A percentile compares a stretch with the other conserved stretches of the same genome.
These are phyloP conservation scores for Yamadazyma trypodendri DNA, from an alignment of 1,139 yeast genomes.

Conservation along the genomic window DNA sequence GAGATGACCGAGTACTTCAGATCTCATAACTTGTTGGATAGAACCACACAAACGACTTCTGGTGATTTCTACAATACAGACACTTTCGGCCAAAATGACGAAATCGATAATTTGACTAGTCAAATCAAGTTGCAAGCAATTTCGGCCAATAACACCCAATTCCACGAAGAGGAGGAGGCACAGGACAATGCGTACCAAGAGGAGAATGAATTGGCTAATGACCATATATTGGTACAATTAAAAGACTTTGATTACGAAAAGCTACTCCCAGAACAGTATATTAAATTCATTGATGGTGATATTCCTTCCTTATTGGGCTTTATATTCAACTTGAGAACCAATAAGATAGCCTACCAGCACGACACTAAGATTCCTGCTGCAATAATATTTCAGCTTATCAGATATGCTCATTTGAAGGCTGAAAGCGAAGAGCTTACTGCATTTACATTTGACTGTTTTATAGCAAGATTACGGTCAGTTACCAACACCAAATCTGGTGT, in stretches of 20 bases:
- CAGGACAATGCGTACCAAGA: conserved; percentile 27
- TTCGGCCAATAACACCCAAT: conserved; percentile 17
- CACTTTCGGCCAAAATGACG: conserved; percentile 28
- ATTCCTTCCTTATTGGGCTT: conserved; percentile 60
- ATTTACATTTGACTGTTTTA: conserved; percentile 57
- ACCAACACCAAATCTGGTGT: conserved; percentile 62
- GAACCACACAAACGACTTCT: conserved; percentile 13
- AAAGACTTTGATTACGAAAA: conserved; percentile 49
- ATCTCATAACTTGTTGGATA: conserved; percentile 40
- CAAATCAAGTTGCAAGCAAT: conserved; percentile 55
- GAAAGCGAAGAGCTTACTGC: conserved; percentile 54
- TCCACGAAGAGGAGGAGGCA: conserved; percentile 23
- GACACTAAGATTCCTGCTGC: conserved; percentile 68
- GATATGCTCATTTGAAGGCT: conserved; percentile 61
- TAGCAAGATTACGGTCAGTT: conserved; percentile 59
- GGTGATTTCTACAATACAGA: conserved; percentile 17
- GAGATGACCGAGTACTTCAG: conserved; percentile 39
- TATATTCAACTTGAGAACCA: conserved; percentile 43
- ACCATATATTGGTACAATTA: conserved; percentile 27
- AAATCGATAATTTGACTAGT: conserved; percentile 38
- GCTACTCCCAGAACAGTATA: conserved; percentile 45
- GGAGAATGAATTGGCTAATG: conserved; percentile 29
- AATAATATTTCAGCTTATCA: conserved; percentile 60
- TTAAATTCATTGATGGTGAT: conserved; percentile 66
- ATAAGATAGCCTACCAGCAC: conserved; percentile 38